A percentile compares a stretch with the other conserved stretches of the same genome.
phyloP scores from a whole-genome alignment of 306 rosid species.

The Pachyrhizus erosus region DNA sequence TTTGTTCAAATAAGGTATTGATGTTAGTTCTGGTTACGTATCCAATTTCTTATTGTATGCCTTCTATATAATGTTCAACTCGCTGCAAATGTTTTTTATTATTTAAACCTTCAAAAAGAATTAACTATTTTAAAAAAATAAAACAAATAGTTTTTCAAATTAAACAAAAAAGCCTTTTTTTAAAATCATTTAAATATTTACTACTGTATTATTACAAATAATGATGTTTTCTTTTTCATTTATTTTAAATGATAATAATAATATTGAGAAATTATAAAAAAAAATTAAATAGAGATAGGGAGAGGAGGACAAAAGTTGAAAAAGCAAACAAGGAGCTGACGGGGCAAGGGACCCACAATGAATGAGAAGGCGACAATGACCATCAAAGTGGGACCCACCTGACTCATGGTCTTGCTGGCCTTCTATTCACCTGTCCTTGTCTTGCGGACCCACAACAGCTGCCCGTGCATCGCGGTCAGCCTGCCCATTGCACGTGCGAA shows the following conservation, averaged over 20 bases:
- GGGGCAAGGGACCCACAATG: slow-evolving; percentile 61
- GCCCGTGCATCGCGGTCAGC: slow-evolving; percentile 57
- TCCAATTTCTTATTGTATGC: not conserved
- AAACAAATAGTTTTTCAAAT: no score
- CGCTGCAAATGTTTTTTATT: no score
- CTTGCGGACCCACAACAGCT: slow-evolving; percentile 49
- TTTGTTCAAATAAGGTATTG: not conserved
- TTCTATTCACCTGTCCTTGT: slow-evolving; percentile 52
- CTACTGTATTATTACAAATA: no score
- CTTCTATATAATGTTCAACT: not conserved
- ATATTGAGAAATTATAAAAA: not conserved
- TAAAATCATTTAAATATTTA: no score
- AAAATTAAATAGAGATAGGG: not conserved
- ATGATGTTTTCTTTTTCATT: no score
- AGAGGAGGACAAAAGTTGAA: not conserved
- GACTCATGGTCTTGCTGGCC: slow-evolving; percentile 66
- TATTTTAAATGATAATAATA: no score
- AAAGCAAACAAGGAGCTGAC: slow-evolving; percentile 64
- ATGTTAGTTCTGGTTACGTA: not conserved
- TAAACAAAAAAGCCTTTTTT: no score
- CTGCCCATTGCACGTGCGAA: slow-evolving; percentile 62
- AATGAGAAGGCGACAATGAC: slow-evolving; percentile 48
- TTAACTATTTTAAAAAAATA: no score
- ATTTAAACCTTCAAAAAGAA: no score
- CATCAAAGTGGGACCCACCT: slow-evolving; percentile 50